Evolutionary conservation across 192 early-diverging fungal species (phyloP), one percentile per base, ranked within the genome.

Genomic region (Umbelopsis isabellina): DNA sequence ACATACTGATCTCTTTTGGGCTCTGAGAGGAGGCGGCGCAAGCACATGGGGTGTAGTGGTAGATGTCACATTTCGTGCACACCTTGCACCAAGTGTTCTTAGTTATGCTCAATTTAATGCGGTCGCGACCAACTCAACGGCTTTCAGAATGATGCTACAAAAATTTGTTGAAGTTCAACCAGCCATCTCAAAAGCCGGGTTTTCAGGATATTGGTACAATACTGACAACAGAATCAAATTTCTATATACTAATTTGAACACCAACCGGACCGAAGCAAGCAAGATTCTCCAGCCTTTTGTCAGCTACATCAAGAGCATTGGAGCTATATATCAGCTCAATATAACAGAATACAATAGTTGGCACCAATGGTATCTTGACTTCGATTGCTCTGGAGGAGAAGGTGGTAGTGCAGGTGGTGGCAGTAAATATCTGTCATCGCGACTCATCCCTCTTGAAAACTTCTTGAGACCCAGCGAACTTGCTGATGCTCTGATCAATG

Each of bases 1-100:
- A 23, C 77, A 90, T 67, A 22, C 67, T 6, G 89, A 91, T 72
- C 68, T 91, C 18, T 91, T 87, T 64, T 91, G 77, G 75, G 87
- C 88, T 0, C 53, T 90, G 3, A 74, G 87, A 46, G 89, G 88
- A n/a, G 90, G 83, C 12, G 88, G 88, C 7, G 83, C 80, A 46
- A 77, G 79, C n/a, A 80, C 67, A 18, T 85, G 64, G 71, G 84
- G 76, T 45, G 73, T 86, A 11, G 78, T 85, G 23, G 75, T 78
- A 23, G 46, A 75, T 13, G 77, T 82, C 49, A 76, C 68, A 21
- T 65, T 84, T 23, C 35, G 45, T 11, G 27, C 55, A 13, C 16
- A 70, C 46, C 51, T 37, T 22, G 30, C 21, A 46, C 20, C 55
- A 13, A 23, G 16, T 10, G 1, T 70, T 2, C 51, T 55, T 11